Evolutionary conservation across 441 rosid genomes (phyloP), one percentile per base, ranked within the genome.

Genomic region (Lepidium campestre): DNA sequence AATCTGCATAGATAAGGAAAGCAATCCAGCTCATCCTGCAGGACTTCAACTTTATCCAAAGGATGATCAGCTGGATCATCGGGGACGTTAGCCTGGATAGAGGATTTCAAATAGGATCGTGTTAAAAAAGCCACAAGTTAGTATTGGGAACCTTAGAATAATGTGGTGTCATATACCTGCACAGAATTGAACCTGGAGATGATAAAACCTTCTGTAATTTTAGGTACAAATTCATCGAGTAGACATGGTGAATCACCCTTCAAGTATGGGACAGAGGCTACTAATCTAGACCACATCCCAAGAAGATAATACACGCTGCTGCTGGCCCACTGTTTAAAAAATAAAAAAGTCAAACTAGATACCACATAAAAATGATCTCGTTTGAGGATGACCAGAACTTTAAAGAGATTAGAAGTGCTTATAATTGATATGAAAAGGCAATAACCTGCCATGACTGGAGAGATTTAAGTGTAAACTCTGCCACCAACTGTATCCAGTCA

Each of bases 161-260:
- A 54, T 44, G 42, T 13, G 31, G 61, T 27, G 54, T 23, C 4
- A 20, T 46, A 53, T 66, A 93, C 99, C 99, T 96, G 97, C 59
- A 89, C 88, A 19, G 97, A 93, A 74, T 93, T 83, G 79, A 96
- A 92, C 71, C 99, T 89, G 68, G 99, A 93, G 19, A 90, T 82
- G 63, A 96, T 89, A 78, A 96, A 96, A 41, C 96, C 96, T 77
- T 96, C 98, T 2, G 94, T 89, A 64, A 93, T 96, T 80, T 90
- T 93, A 39, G 98, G 98, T 71, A 93, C 99, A 80, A 87, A 96
- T 79, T 89, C 97, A 70, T 93, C 99, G 63, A 96, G 85, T 79
- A 93, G 78, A 82, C 97, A 86, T 65, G 98, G 98, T n/a, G 97
- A 90, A 78, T 96, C 99, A 75, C 96, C 91, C 81, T 93, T 96